Base-by-base conservation (phyloP, 106 monocot genomes). In the Phalaenopsis aphrodite region DNA sequence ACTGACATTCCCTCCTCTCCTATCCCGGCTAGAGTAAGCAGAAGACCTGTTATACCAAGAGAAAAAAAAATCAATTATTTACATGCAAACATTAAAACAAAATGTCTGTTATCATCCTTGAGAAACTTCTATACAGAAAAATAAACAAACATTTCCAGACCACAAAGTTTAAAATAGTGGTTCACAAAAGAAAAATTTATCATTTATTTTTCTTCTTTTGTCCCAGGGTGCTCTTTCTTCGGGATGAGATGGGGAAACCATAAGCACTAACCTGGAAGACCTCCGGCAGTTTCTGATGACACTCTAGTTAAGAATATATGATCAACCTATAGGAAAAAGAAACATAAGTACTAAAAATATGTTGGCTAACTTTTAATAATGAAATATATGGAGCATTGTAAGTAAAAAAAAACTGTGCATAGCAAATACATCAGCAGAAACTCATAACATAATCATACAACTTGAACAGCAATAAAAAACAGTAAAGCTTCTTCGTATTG, bases 1-100 rank as follows among this genome's bases (percentile, higher is more conserved):
- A 95, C 99, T 72, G 91, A 88, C 93, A 95, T 95, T 42, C 99
- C 99, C 78, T 95, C 95, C 57, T 99, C 99, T 73, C 99, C 99
- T 4, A 99, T 95, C 42, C 91, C 95, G 56, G 99, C 95, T 79
- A 99, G 84, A 75, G 95, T 99, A 52, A 99, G 80, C 23, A 99
- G 75, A 78, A 99, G 91, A 41, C 99, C 99, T 99, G 86, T 75
- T 10, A 57, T n/a, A 78, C 19, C 5, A 57, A 6, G 43, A 74
- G 42, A 43, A 1, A 69, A 69, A 38, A 39, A 5, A 69, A 69
- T 39, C 11, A 15, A 69, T 69, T 69, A n/a, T 21, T 21, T 61
- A 21, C 61, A 61, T 61, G 61, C 61, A n/a, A 61, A 21, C 11
- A 69, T 69, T 37, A 39, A 39, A 2, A 38, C 37, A 45, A 48